These are phyloP conservation scores for Lodderomyces elongisporus DNA, from an alignment of 1,139 yeast species.

Conservation along the genomic window DNA sequence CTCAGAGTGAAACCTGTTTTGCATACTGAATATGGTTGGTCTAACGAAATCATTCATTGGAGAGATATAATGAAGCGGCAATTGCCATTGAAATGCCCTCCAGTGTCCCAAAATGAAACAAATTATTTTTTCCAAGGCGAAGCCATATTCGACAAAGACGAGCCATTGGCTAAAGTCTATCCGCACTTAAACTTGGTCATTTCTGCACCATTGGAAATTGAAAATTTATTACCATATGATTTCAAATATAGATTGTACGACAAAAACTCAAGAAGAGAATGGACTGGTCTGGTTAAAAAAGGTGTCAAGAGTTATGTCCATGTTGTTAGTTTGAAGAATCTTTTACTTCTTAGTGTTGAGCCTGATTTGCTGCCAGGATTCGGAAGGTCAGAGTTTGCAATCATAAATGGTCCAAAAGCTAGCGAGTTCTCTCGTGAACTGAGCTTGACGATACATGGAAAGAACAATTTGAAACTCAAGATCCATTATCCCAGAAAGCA, in stretches of 20 bases:
- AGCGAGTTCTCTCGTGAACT: slow-evolving; percentile 57
- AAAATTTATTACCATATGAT: slow-evolving; percentile 81
- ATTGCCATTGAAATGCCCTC: slow-evolving; percentile 55
- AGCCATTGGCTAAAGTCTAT: slow-evolving; percentile 68
- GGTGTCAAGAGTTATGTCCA: slow-evolving; percentile 74
- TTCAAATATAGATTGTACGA: slow-evolving; percentile 72
- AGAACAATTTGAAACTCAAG: slow-evolving; percentile 46
- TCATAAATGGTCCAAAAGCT: slow-evolving; percentile 57
- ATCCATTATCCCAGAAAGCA: slow-evolving; percentile 57
- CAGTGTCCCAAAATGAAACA: slow-evolving; percentile 36
- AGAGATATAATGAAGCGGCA: slow-evolving; percentile 47
- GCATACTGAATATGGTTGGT: slow-evolving; percentile 60
- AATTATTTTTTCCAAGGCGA: slow-evolving; percentile 70
- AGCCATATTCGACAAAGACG: slow-evolving; percentile 56
- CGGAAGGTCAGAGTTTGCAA: slow-evolving; percentile 72
- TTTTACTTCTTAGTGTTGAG: slow-evolving; percentile 66
- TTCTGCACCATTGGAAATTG: slow-evolving; percentile 83
- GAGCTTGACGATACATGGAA: slow-evolving; percentile 32
- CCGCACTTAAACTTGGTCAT: slow-evolving; percentile 80
- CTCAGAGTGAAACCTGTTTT: slow-evolving; percentile 59
- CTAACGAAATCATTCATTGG: slow-evolving; percentile 62
- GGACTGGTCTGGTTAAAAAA: slow-evolving; percentile 56
- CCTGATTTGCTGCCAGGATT: slow-evolving; percentile 65
- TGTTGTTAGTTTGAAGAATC: slow-evolving; percentile 68
- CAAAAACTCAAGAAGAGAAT: slow-evolving; percentile 65